Base-by-base conservation (phyloP, 176 grass and related monocot genomes). In the Musa itinerans region DNA sequence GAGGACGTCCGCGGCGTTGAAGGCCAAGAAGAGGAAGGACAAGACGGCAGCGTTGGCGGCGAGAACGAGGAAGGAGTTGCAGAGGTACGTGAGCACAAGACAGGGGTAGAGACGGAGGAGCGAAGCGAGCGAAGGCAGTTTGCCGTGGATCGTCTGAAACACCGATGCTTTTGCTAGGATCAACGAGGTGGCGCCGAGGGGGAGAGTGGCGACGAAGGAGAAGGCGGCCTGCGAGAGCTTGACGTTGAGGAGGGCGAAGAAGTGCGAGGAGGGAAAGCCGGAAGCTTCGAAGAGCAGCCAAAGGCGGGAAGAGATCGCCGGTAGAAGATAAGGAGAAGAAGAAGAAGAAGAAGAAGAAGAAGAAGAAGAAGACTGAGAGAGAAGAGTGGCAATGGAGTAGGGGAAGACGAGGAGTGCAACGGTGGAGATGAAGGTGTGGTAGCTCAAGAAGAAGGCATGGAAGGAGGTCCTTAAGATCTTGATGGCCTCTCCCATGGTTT, bases 141-240 rank as follows among this genome's bases (percentile, higher is more conserved):
- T 53, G 17, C 81, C 63, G 48, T 76, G 83, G 65, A 96, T 79
- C 73, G 88, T 81, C 67, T 55, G 81, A 26, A 87, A 83, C 25
- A 96, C 80, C 73, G 72, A 88, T 53, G 93, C 84, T 76, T 96
- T 96, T 81, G 93, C 93, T 68, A 90, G 62, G 2, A 96, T 81
- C 12, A 96, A 66, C 75, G 90, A 88, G 4, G 89, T 90, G 54
- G 90, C 68, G 19, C 85, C 54, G 71, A 85, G 72, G 22, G 93
- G 93, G 4, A 96, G 75, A 72, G 93, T 83, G 23, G 69, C 67
- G 0, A 78, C 52, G 83, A 85, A 96, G 11, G 87, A 81, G 81
- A 88, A 88, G 20, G 86, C 74, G 2, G 93, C 88, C 80, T 92
- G 87, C 6, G 93, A 77, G 13, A 96, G 85, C 85, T 96, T 96